Evolutionary conservation across 768 basidiomycete genomes (phyloP).

Genomic region (Collybiopsis luxurians): DNA sequence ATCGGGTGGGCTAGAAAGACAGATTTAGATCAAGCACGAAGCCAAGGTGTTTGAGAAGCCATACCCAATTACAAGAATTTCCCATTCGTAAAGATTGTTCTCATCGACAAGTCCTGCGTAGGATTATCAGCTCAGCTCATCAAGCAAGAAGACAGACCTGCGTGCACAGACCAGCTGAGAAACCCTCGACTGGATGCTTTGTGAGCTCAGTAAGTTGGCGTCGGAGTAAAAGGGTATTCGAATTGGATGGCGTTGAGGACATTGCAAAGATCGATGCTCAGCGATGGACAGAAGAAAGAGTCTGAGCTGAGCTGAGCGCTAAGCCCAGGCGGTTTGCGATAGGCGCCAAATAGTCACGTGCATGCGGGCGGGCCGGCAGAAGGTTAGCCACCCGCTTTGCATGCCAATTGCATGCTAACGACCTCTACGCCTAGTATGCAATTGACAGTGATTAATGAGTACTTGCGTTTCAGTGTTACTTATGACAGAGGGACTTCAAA

Average conservation of each 20-base stretch:
- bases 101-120: slow-evolving; percentile 87
- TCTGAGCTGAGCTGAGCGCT: neutral
- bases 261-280: slow-evolving; percentile 21
- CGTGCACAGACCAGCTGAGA: slow-evolving; percentile 75
- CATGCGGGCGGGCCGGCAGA: too few relatives aligned
- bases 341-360: too few relatives aligned
- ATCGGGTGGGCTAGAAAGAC: slow-evolving; percentile 70
- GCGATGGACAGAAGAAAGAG: slow-evolving; percentile 2
- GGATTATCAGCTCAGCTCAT: slow-evolving; percentile 23
- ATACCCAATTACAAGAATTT: slow-evolving; percentile 91
- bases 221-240: slow-evolving; percentile 66
- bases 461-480: too few relatives aligned
- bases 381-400: too few relatives aligned
- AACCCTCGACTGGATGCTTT: slow-evolving; percentile 93
- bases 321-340: neutral
- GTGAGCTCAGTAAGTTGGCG: slow-evolving; percentile 83
- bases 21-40: slow-evolving; percentile 18
- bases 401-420: too few relatives aligned
- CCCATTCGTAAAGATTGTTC: slow-evolving; percentile 95
- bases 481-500: too few relatives aligned
- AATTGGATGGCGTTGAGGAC: slow-evolving; percentile 39
- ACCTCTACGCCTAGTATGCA: too few relatives aligned
- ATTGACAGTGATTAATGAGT: too few relatives aligned
- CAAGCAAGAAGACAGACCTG: slow-evolving; percentile 16
- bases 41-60: slow-evolving; percentile 20